Evolutionary conservation across 1,284 basidiomycete species (phyloP), one percentile per base, ranked within the genome.

Genomic region (Ceratobasidium sp.): DNA sequence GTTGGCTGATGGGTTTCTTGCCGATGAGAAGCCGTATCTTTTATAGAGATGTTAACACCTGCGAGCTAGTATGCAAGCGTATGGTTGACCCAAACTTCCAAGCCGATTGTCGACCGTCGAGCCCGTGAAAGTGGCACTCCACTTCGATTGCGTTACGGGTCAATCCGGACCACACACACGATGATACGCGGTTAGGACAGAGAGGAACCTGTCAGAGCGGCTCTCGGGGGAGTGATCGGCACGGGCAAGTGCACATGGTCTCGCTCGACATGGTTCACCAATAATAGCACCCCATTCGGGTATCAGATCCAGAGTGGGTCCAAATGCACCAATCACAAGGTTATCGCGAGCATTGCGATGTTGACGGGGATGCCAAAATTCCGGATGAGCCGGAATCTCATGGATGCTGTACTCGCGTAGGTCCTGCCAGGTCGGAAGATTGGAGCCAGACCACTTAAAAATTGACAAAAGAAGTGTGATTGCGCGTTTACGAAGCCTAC

Each of bases 151-250:
- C 26, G 23, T 21, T 32, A n/a, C 60, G 59, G 59, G 59, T 61
- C 59, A 61, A 43, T 61, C 59, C 59, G 60, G 60, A 62, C 60
- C 60, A 62, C 43, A 34, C n/a, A n/a, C 4, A 8, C 30, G n/a
- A 62, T 62, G 60, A 48, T 62, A 62, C 60, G 43, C 60, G 60
- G 26, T 45, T 48, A 41, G 60, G 32, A n/a, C n/a, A n/a, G n/a
- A 62, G 45, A 12, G 53, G 60, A 32, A 32, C 14, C n/a, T 62
- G 60, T 62, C 60, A 62, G 5, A 45, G 32, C 60, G 60, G 60
- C 41, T 62, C 60, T 62, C 60, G 45, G 18, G 21, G 32, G 26
- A 48, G 16, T 21, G 60, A 62, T 62, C 60, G 45, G 26, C 32
- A 21, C 23, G 60, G 26, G 3, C 21, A 18, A 5, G 28, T 18